These are phyloP conservation scores for Pelargonium fulgidum DNA, from an alignment of 441 rosid genomes.

Conservation along the genomic window DNA sequence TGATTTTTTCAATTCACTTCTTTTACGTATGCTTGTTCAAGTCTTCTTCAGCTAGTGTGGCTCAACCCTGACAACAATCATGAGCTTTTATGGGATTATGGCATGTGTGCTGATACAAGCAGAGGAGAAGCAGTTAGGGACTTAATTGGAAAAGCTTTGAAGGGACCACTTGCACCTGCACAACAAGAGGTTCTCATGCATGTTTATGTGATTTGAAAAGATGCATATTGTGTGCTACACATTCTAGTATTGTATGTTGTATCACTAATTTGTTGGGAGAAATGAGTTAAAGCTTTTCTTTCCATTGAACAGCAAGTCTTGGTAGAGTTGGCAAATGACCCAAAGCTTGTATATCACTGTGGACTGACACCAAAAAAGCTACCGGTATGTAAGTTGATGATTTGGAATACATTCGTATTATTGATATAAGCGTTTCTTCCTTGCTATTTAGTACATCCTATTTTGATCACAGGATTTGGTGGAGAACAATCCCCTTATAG, in stretches of 20 bases:
- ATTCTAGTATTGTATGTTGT: slow-evolving; percentile 5
- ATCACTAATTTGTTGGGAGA: slow-evolving; percentile 10
- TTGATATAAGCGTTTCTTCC: slow-evolving; percentile 3
- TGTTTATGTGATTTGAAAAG: not conserved
- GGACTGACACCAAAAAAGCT: slow-evolving; percentile 84
- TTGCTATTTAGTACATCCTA: slow-evolving; percentile 19
- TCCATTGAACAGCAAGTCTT: slow-evolving; percentile 50
- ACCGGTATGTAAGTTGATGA: slow-evolving; percentile 51
- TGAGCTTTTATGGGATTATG: slow-evolving; percentile 92
- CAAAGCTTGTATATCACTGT: slow-evolving; percentile 88
- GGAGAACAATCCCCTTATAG: slow-evolving; percentile 88
- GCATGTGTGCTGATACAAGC: slow-evolving; percentile 98
- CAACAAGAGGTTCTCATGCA: slow-evolving; percentile 61
- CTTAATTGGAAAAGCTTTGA: slow-evolving; percentile 76
- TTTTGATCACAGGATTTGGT: slow-evolving; percentile 71
- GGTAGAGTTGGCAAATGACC: slow-evolving; percentile 66
- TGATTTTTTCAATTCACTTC: slow-evolving; percentile 11
- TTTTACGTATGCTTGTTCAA: slow-evolving; percentile 23
- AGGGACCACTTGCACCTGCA: slow-evolving; percentile 71
- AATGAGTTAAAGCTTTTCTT: slow-evolving; percentile 15
- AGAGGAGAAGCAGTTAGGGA: slow-evolving; percentile 82
- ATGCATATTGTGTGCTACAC: not conserved
- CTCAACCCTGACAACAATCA: slow-evolving; percentile 86
- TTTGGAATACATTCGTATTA: slow-evolving; percentile 8
- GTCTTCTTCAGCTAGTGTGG: slow-evolving; percentile 69